Percentiles rank a stretch among this genome's conserved stretches.
Evolutionary conservation across 257 asterid genomes (phyloP).

Genomic region (Solanum paucissectum): DNA sequence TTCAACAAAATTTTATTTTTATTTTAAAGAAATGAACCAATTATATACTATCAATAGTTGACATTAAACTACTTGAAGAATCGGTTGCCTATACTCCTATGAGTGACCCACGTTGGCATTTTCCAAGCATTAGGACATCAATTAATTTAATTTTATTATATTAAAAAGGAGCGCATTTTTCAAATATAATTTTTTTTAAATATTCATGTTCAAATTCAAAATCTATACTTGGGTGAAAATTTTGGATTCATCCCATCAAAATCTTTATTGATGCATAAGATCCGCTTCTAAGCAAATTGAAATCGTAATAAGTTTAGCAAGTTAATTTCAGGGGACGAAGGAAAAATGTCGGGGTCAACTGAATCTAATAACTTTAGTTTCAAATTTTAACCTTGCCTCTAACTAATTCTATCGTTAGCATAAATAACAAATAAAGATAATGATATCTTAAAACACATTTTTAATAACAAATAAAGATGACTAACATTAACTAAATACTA

Average conservation of each 20-base stretch:
- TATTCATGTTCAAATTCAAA: no score
- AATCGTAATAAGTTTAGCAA: no score
- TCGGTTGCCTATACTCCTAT: not conserved
- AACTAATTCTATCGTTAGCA: not conserved
- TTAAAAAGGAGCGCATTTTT: no score
- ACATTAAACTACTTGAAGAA: not conserved
- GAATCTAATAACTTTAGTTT: no score
- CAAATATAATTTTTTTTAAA: no score
- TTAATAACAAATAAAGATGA: not conserved
- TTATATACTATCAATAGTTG: not conserved
- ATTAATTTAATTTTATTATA: no score
- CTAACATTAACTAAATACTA: not conserved
- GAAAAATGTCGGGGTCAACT: no score
- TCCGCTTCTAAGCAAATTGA: no score
- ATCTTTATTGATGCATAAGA: no score
- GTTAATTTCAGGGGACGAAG: no score
- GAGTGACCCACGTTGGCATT: not conserved
- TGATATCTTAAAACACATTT: not conserved
- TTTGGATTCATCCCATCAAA: not conserved
- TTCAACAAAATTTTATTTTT: not conserved
- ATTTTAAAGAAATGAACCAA: not conserved
- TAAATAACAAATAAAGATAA: not conserved
- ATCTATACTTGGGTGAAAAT: no score
- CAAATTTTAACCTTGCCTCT: no score
- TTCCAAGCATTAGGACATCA: not conserved